phyloP scores from a whole-genome alignment of 2,329 filamentous ascomycete genomes.

The Aspergillus pseudoterreus region DNA sequence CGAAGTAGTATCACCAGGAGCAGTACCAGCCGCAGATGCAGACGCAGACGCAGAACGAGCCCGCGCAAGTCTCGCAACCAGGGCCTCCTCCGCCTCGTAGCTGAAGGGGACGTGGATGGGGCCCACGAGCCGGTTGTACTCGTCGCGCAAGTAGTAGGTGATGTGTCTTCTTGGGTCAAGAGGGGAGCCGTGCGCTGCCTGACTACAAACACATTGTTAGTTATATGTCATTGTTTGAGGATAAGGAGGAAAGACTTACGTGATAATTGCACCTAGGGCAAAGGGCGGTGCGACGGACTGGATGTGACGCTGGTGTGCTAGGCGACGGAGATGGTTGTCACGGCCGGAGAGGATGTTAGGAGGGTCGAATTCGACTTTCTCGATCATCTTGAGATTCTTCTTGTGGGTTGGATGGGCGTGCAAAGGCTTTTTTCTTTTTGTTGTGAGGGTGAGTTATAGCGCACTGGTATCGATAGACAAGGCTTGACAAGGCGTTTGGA shows the following conservation, averaged over 20 bases:
- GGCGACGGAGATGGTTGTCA: neutral
- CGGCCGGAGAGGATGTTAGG: neutral
- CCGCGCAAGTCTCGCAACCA: neutral
- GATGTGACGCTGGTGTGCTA: neutral
- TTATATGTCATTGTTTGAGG: neutral
- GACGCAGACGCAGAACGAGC: neutral
- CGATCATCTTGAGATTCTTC: neutral
- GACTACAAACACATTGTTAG: neutral
- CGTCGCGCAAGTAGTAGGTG: neutral
- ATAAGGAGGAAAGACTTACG: neutral
- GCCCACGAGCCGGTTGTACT: neutral
- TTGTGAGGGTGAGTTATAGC: no score
- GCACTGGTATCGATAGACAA: no score
- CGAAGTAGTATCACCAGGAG: neutral
- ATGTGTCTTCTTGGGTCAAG: slow-evolving; percentile 1
- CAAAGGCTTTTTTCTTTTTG: no score
- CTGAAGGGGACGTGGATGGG: neutral
- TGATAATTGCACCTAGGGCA: neutral
- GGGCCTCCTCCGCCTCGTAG: neutral
- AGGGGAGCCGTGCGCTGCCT: neutral
- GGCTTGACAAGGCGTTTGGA: neutral
- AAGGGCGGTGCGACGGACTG: neutral
- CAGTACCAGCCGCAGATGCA: neutral
- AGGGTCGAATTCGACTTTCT: neutral
- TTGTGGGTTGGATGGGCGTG: neutral